Conservation (phyloP, 192 early-diverging fungal species). For the Gamsiella multidivaricata region DNA sequence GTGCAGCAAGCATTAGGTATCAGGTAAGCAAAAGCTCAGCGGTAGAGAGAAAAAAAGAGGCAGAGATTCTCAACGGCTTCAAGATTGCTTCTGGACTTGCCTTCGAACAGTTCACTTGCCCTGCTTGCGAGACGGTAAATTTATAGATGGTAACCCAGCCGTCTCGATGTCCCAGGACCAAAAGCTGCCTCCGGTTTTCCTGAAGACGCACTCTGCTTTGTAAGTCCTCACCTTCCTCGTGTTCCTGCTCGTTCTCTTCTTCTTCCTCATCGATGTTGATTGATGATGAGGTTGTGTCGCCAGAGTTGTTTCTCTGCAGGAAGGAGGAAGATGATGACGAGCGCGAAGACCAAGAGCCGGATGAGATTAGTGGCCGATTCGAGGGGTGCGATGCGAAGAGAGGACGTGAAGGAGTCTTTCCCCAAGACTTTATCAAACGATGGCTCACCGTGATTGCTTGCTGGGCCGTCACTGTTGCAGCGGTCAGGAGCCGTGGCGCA, state of each 20-base stretch:
- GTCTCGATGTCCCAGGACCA: constrained; percentile 42
- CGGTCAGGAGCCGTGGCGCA: constrained; percentile 36
- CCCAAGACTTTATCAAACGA: constrained; percentile 58
- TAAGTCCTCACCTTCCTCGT: background rate
- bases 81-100: no score
- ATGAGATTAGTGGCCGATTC: constrained; percentile 41
- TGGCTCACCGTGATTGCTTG: constrained; percentile 55
- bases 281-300: constrained; percentile 7
- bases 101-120: constrained; percentile 42
- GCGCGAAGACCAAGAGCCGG: constrained; percentile 40
- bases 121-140: constrained; percentile 40
- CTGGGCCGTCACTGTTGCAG: constrained; percentile 49
- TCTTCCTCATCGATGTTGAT: constrained; percentile 27
- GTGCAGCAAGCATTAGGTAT: background rate
- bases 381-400: constrained; percentile 3
- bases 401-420: constrained; percentile 11
- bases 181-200: constrained; percentile 45
- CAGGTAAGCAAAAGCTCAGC: background rate
- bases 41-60: background rate
- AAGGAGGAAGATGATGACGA: constrained; percentile 29
- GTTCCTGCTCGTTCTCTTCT: constrained; percentile 23
- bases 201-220: constrained; percentile 13
- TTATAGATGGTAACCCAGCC: constrained; percentile 47
- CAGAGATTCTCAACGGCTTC: no score
- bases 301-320: constrained; percentile 20